Evolutionary conservation across 2,329 filamentous ascomycete genomes (phyloP), one percentile per base, ranked within the genome.

Genomic region (Metarhizium humberi): DNA sequence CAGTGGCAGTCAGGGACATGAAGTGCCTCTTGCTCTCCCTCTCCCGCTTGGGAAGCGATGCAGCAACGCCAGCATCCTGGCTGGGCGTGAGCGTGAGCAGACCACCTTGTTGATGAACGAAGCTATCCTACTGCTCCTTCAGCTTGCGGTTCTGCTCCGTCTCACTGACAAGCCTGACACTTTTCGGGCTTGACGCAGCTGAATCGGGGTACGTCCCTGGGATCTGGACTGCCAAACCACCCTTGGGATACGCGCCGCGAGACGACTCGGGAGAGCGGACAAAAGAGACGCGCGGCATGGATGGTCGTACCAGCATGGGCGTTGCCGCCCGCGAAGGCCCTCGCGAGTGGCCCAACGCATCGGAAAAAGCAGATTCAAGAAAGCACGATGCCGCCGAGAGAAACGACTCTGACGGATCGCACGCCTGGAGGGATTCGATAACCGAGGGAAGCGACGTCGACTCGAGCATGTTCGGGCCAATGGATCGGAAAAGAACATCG

Each of bases 401-500:
- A 55, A 85, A 80, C 6, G 90, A 87, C 68, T 97, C 92, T 1
- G 90, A 92, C 1, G 84, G 74, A 69, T 97, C 92, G 43, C 88
- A 86, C 2, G 84, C 79, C 53, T 84, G 82, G 13, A 96, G 77
- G 1, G 90, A 92, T 1, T 87, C 79, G 60, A 94, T 84, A 5
- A 88, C 78, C 1, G 80, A 73, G 2, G 83, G 78, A 14, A 81
- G 79, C 3, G 76, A 73, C 29, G 74, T 74, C 29, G 78, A 73
- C 52, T 88, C 83, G 60, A 88, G 82, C 54, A 95, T 82, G 57
- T 85, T 87, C 18, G 81, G 74, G 56, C 83, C 84, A 52, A 96
- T 83, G 48, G 88, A 92, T 59, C 86, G 85, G 73, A 95, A 99
- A 51, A 97, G 79, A 45, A 95, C 81, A 66, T 97, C 92, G 54